Evolutionary conservation across 805 yeast genomes (phyloP).

Genomic region (Sugiyamaella valdiviana): DNA sequence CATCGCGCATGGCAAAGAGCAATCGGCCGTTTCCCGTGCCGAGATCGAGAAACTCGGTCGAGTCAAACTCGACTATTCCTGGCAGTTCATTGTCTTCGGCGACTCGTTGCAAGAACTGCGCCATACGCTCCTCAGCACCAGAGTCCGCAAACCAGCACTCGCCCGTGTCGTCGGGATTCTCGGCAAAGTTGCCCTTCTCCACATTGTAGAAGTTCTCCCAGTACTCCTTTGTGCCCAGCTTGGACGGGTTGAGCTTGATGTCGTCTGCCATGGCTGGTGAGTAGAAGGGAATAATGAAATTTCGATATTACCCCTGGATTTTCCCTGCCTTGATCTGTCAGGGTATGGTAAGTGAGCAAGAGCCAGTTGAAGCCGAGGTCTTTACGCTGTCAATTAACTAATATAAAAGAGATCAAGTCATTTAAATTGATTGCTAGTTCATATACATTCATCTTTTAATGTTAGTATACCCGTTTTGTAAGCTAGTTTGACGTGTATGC

Average conservation of each 20-base stretch:
- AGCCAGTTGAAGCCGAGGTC: too few relatives aligned
- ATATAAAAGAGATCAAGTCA: too few relatives aligned
- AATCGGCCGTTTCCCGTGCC: conserved; percentile 98
- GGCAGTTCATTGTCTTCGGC: conserved; percentile 20
- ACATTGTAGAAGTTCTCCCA: conserved; percentile 84
- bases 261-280: not conserved
- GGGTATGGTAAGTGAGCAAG: too few relatives aligned
- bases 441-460: too few relatives aligned
- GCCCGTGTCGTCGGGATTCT: conserved; percentile 80
- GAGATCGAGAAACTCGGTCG: conserved; percentile 55
- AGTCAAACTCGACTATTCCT: conserved; percentile 25
- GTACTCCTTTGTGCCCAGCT: conserved; percentile 80
- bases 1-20: conserved; percentile 63
- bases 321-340: too few relatives aligned
- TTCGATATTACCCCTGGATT: not conserved
- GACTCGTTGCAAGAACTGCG: conserved; percentile 58
- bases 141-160: conserved; percentile 96
- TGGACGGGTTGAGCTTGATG: conserved; percentile 55
- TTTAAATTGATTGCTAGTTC: too few relatives aligned
- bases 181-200: conserved; percentile 65
- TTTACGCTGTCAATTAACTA: too few relatives aligned
- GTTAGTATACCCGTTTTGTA: too few relatives aligned
- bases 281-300: not conserved
- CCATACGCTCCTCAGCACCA: conserved; percentile 83
- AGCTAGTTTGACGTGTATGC: too few relatives aligned